Percentiles rank a stretch among this genome's conserved stretches.
Evolutionary conservation across 345 rosid genomes (phyloP).

Genomic region (Salix purpurea): DNA sequence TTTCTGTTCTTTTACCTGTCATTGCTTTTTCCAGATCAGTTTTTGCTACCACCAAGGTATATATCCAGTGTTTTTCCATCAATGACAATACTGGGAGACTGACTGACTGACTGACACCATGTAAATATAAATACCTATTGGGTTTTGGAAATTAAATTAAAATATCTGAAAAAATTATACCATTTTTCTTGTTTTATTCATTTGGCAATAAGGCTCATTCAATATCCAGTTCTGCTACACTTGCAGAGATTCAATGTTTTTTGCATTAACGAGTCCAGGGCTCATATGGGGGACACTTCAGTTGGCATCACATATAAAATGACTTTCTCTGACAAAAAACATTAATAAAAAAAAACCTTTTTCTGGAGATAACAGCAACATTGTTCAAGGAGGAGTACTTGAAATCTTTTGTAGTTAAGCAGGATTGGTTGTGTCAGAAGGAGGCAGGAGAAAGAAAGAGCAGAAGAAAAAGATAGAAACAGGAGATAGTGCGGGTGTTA

Average conservation of each 20-base stretch:
- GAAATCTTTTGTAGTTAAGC: conserved; percentile 9
- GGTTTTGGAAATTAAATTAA: background rate
- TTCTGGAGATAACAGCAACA: conserved; percentile 13
- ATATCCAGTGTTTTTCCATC: background rate
- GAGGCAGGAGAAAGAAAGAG: conserved; percentile 10
- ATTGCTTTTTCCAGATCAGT: background rate
- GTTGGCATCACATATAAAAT: background rate
- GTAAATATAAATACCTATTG: background rate
- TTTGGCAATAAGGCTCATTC: background rate
- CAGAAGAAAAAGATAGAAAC: background rate
- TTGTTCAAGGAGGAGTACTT: background rate
- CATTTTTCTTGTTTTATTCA: background rate
- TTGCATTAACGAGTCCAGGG: background rate
- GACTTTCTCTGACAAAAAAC: conserved; percentile 1
- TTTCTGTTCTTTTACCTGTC: background rate
- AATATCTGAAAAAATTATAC: background rate
- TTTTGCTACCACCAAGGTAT: background rate
- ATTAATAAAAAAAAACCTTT: conserved; percentile 26
- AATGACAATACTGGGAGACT: background rate
- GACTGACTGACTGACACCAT: background rate
- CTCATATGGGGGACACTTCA: background rate
- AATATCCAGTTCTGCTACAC: background rate
- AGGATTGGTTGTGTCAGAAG: conserved; percentile 38
- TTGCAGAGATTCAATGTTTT: conserved; percentile 22
- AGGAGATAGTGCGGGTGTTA: background rate